Percentiles rank a stretch among this genome's conserved stretches.
Evolutionary conservation across 2,329 filamentous ascomycete genomes (phyloP).

Genomic region (Aspergillus sp.): DNA sequence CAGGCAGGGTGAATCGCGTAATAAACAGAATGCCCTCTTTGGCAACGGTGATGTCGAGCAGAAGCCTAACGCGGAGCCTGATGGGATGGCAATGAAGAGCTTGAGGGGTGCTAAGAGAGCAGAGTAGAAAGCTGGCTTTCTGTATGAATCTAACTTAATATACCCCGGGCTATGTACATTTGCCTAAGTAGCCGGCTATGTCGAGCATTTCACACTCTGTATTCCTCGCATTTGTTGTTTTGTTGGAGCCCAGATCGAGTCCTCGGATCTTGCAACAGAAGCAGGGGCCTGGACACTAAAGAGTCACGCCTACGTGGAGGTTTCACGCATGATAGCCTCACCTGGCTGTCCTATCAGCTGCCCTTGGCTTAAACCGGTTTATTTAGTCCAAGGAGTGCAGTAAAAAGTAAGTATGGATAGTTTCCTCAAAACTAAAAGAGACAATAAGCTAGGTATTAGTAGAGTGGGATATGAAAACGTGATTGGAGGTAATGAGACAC

Average conservation of each 20-base stretch:
- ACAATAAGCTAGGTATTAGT: neutral
- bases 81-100: constrained; percentile 42
- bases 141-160: neutral
- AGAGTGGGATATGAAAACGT: neutral
- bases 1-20: constrained; percentile 32
- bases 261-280: neutral
- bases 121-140: constrained; percentile 5
- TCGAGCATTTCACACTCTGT: neutral
- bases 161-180: neutral
- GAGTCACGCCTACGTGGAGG: neutral
- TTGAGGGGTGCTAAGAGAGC: constrained; percentile 29
- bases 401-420: neutral
- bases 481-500: neutral
- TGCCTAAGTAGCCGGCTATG: neutral
- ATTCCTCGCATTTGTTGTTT: neutral
- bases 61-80: constrained; percentile 31
- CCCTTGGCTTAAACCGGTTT: neutral
- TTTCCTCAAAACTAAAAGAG: neutral
- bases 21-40: constrained; percentile 35
- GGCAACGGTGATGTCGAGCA: constrained; percentile 32
- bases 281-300: neutral
- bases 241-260: neutral
- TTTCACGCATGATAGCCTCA: neutral
- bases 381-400: constrained; percentile 4
- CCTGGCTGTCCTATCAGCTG: constrained; percentile 4